Evolutionary conservation across 2,329 filamentous ascomycete genomes (phyloP).

Genomic region (Sclerotinia minor): DNA sequence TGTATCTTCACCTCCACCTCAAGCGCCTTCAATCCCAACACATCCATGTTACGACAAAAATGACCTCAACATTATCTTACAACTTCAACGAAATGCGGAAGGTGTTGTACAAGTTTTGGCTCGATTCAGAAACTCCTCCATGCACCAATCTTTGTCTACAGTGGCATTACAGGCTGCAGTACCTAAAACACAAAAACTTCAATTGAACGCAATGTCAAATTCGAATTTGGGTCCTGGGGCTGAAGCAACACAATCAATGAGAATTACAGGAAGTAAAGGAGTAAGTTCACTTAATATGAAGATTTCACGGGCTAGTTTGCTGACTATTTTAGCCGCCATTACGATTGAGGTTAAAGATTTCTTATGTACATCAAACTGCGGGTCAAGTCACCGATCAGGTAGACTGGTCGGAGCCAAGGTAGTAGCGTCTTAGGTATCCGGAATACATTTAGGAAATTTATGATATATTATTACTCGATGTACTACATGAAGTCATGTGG

Average conservation of each 20-base stretch:
- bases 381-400: slow-evolving; percentile 85
- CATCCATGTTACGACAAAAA: slow-evolving; percentile 85
- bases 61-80: slow-evolving; percentile 75
- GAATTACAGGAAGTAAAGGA: slow-evolving; percentile 78
- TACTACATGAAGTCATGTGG: slow-evolving; percentile 11
- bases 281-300: slow-evolving; percentile 59
- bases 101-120: slow-evolving; percentile 79
- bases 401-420: slow-evolving; percentile 83
- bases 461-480: slow-evolving; percentile 9
- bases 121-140: slow-evolving; percentile 76
- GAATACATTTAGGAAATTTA: slow-evolving; percentile 18
- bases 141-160: slow-evolving; percentile 63
- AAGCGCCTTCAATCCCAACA: slow-evolving; percentile 50
- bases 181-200: slow-evolving; percentile 92
- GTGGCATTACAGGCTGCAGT: slow-evolving; percentile 93
- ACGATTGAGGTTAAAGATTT: slow-evolving; percentile 81
- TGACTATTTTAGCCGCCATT: slow-evolving; percentile 63
- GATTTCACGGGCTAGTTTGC: slow-evolving; percentile 25
- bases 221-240: slow-evolving; percentile 72
- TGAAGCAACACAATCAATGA: slow-evolving; percentile 89
- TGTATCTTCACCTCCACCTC: slow-evolving; percentile 52
- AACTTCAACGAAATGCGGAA: slow-evolving; percentile 79
- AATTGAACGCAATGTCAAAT: slow-evolving; percentile 85
- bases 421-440: slow-evolving; percentile 19
- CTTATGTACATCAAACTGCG: slow-evolving; percentile 69